A percentile compares a stretch with the other conserved stretches of the same genome.
Evolutionary conservation across 257 asterid genomes (phyloP).

Genomic region (Salvia hispanica): DNA sequence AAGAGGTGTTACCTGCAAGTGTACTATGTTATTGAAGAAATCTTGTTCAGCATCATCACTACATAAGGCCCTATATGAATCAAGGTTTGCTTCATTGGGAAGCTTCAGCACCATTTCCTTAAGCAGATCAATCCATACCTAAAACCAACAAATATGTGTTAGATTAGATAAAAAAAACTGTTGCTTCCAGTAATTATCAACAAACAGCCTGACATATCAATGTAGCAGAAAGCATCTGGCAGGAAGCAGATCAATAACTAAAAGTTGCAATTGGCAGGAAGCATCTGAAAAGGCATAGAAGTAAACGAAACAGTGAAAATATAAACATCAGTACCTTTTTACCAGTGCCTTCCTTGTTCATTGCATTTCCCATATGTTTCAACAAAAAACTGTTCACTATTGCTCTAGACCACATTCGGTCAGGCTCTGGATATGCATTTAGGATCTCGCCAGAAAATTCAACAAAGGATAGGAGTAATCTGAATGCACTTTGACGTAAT

Average conservation of each 20-base stretch:
- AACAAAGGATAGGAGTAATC: conserved; percentile 70
- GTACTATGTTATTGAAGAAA: conserved; percentile 75
- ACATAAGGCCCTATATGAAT: conserved; percentile 61
- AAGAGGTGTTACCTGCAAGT: conserved; percentile 61
- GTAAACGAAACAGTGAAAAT: conserved; percentile 2
- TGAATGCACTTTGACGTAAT: conserved; percentile 81
- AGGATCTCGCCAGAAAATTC: conserved; percentile 65
- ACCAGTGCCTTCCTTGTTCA: conserved; percentile 67
- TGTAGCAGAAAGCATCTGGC: too few species aligned
- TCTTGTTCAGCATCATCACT: conserved; percentile 88
- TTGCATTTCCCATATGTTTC: conserved; percentile 88
- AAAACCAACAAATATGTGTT: conserved; percentile 30
- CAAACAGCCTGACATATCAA: background rate
- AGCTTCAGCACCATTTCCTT: conserved; percentile 86
- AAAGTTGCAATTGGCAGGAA: too few species aligned
- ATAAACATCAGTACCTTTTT: conserved; percentile 61
- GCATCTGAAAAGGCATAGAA: conserved; percentile 5
- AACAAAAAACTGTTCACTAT: conserved; percentile 57
- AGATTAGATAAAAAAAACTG: background rate
- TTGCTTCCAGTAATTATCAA: conserved; percentile 16
- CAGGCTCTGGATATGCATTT: conserved; percentile 38
- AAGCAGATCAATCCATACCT: conserved; percentile 93
- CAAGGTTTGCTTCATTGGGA: conserved; percentile 64
- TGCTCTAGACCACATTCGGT: conserved; percentile 54
- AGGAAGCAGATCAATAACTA: too few species aligned